A percentile compares a stretch with the other conserved stretches of the same genome.
phyloP scores from a whole-genome alignment of 768 basidiomycete species.

The Chalciporus piperatus region DNA sequence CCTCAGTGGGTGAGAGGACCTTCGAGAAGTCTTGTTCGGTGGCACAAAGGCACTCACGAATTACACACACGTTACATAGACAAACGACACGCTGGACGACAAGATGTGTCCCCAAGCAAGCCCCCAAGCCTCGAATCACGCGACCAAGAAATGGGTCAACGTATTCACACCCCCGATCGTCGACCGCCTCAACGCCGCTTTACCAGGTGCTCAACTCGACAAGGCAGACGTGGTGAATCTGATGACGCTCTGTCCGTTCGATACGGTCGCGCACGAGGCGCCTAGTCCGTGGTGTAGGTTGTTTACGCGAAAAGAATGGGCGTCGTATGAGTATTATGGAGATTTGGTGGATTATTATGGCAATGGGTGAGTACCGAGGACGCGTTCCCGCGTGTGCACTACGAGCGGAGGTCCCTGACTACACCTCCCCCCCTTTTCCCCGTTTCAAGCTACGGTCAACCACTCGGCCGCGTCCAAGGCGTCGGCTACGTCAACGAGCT shows the following conservation, averaged over 20 bases:
- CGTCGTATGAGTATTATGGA: slow-evolving; percentile 58
- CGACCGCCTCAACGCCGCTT: slow-evolving; percentile 52
- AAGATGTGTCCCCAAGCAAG: slow-evolving; percentile 57
- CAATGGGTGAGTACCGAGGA: slow-evolving; percentile 54
- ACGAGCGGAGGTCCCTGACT: too few relatives aligned
- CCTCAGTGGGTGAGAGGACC: slow-evolving; percentile 52
- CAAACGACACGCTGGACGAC: slow-evolving; percentile 66
- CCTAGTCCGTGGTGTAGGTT: slow-evolving; percentile 65
- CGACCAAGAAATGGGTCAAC: slow-evolving; percentile 48
- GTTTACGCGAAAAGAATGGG: slow-evolving; percentile 60
- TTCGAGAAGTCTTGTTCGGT: too few relatives aligned
- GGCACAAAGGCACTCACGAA: too few relatives aligned
- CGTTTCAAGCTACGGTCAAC: slow-evolving; percentile 57
- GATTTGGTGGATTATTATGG: slow-evolving; percentile 77
- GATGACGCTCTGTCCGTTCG: slow-evolving; percentile 74
- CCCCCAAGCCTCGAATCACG: slow-evolving; percentile 29
- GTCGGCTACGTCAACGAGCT: slow-evolving; percentile 88
- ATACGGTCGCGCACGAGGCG: slow-evolving; percentile 49
- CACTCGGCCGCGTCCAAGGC: slow-evolving; percentile 69
- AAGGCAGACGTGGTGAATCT: slow-evolving; percentile 53
- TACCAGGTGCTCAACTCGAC: slow-evolving; percentile 60
- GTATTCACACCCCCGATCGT: slow-evolving; percentile 54
- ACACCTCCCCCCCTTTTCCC: too few relatives aligned
- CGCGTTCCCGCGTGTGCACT: too few relatives aligned
- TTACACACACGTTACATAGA: slow-evolving; percentile 24